These are phyloP conservation scores for Epichloe gansuensis DNA, from an alignment of 2,329 filamentous ascomycete genomes.

Conservation along the genomic window DNA sequence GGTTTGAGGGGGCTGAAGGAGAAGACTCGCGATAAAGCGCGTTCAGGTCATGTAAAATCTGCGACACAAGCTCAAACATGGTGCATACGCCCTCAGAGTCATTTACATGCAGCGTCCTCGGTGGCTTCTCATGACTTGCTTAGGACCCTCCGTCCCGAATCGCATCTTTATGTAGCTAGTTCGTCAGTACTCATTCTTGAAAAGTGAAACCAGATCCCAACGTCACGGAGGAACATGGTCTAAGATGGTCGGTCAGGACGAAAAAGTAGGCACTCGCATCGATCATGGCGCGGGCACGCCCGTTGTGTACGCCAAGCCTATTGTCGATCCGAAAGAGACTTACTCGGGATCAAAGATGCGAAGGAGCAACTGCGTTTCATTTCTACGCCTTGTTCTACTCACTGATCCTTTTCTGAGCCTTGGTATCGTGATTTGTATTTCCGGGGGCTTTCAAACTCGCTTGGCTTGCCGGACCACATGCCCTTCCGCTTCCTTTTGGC, in stretches of 20 bases:
- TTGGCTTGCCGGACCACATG: constrained; percentile 60
- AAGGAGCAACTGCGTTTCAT: neutral
- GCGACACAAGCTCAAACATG: neutral
- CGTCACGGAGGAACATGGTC: neutral
- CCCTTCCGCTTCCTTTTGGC: constrained; percentile 55
- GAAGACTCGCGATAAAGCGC: neutral
- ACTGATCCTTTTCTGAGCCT: constrained; percentile 9
- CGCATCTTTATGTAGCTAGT: too few species aligned
- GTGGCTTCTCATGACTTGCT: neutral
- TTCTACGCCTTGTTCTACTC: neutral
- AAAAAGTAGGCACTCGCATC: neutral
- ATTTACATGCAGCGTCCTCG: neutral
- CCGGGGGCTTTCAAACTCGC: constrained; percentile 67
- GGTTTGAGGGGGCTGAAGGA: too few species aligned
- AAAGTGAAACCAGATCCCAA: too few species aligned
- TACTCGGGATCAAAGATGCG: neutral
- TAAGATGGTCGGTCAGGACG: neutral
- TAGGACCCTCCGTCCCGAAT: too few species aligned
- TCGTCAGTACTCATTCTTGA: too few species aligned
- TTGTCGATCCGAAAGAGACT: neutral
- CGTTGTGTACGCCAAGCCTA: neutral
- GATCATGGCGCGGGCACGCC: neutral
- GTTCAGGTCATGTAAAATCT: neutral
- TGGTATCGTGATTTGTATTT: constrained; percentile 59
- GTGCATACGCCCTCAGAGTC: neutral